Evolutionary conservation across 1,284 basidiomycete genomes (phyloP).

Genomic region (Irpex sp.): DNA sequence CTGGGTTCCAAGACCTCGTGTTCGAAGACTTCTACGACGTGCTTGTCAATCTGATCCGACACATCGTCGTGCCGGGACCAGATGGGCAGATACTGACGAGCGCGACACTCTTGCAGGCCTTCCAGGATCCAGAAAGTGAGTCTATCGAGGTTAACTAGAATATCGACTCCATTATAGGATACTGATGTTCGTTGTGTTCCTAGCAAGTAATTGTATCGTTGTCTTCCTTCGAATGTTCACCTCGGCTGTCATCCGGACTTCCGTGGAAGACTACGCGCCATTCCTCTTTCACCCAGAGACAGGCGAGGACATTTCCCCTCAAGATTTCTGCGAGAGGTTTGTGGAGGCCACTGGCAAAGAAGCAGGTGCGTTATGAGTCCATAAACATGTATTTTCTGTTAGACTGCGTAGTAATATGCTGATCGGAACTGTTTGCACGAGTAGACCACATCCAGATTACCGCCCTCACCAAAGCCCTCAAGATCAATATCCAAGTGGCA

Average conservation of each 20-base stretch:
- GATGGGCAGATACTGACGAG: background rate
- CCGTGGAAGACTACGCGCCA: slow-evolving; percentile 60
- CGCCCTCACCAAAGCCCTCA: slow-evolving; percentile 69
- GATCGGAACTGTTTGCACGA: background rate
- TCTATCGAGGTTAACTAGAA: background rate
- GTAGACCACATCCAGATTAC: slow-evolving; percentile 84
- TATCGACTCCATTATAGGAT: background rate
- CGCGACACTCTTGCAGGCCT: slow-evolving; percentile 42
- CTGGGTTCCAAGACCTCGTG: slow-evolving; percentile 65
- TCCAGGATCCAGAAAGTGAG: slow-evolving; percentile 43
- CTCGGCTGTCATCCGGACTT: slow-evolving; percentile 73
- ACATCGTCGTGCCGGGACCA: slow-evolving; percentile 35
- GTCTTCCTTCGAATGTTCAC: slow-evolving; percentile 78
- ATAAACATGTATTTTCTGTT: too few relatives aligned
- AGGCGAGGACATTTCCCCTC: slow-evolving; percentile 48
- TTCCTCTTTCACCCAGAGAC: slow-evolving; percentile 79
- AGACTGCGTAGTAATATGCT: background rate
- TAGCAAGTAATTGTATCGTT: slow-evolving; percentile 70
- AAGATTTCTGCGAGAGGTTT: slow-evolving; percentile 70
- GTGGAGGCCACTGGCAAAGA: slow-evolving; percentile 83
- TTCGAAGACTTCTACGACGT: slow-evolving; percentile 58
- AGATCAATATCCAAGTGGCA: slow-evolving; percentile 70
- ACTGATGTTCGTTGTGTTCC: background rate
- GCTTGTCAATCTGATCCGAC: slow-evolving; percentile 39
- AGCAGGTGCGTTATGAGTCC: slow-evolving; percentile 48